phyloP scores from a whole-genome alignment of 208 protist genomes.

The Leishmania amazonensis region DNA sequence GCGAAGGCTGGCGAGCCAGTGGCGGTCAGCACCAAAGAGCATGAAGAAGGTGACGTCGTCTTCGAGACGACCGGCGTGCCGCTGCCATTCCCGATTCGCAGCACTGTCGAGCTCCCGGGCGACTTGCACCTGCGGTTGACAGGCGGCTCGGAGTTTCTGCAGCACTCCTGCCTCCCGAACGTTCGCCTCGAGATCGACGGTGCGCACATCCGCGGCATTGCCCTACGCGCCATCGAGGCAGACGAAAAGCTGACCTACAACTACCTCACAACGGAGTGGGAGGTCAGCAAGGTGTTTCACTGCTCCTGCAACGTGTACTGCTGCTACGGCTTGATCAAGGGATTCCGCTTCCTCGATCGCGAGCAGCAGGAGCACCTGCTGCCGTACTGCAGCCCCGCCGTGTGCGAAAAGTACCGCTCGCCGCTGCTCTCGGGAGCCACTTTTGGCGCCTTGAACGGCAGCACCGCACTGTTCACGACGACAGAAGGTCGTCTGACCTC shows the following conservation, averaged over 20 bases:
- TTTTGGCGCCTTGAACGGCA: slow-evolving; percentile 31
- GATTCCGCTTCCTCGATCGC: slow-evolving; percentile 74
- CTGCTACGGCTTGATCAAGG: slow-evolving; percentile 84
- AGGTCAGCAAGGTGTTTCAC: slow-evolving; percentile 80
- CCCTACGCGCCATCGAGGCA: slow-evolving; percentile 71
- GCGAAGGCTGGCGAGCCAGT: slow-evolving; percentile 38
- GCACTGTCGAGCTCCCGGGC: slow-evolving; percentile 77
- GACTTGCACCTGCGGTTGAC: slow-evolving; percentile 77
- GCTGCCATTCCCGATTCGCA: slow-evolving; percentile 76
- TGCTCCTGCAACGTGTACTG: slow-evolving; percentile 79
- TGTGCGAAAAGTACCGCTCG: slow-evolving; percentile 64
- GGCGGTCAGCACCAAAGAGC: slow-evolving; percentile 42
- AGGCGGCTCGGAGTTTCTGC: slow-evolving; percentile 78
- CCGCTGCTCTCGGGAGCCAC: slow-evolving; percentile 39
- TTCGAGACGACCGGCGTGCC: slow-evolving; percentile 73
- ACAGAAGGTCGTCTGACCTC: slow-evolving; percentile 48
- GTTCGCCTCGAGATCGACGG: slow-evolving; percentile 73
- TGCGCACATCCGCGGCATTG: slow-evolving; percentile 63
- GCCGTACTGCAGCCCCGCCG: slow-evolving; percentile 60
- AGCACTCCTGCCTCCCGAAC: slow-evolving; percentile 88
- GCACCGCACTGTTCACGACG: slow-evolving; percentile 38
- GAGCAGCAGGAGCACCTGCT: slow-evolving; percentile 79
- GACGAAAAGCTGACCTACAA: slow-evolving; percentile 84
- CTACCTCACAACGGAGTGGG: slow-evolving; percentile 89
- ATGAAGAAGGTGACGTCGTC: slow-evolving; percentile 49